Percentiles rank a stretch among this genome's conserved stretches.
Conservation (phyloP, 164 flowering plant genomes). For the Aristolochia fimbriata region DNA sequence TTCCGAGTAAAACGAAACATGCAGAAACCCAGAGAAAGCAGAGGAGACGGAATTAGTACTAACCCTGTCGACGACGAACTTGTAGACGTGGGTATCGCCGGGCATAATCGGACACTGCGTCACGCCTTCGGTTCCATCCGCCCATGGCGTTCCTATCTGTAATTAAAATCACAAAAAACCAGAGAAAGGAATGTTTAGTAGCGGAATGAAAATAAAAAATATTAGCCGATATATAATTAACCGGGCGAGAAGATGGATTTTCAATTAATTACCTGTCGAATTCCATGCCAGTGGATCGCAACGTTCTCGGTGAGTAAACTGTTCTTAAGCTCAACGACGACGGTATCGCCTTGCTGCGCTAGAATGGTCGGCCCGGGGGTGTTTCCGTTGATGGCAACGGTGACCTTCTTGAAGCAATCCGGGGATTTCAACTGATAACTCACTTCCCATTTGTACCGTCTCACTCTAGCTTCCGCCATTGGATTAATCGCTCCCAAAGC, state of each 20-base stretch:
- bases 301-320: constrained; percentile 57
- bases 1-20: too few species aligned
- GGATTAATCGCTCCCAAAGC: neutral
- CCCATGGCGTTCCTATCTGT: constrained; percentile 84
- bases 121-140: constrained; percentile 87
- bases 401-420: constrained; percentile 63
- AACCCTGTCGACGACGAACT: constrained; percentile 81
- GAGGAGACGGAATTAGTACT: constrained; percentile 6
- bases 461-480: constrained; percentile 36
- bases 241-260: too few species aligned
- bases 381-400: constrained; percentile 55
- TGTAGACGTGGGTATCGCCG: constrained; percentile 59
- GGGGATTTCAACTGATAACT: constrained; percentile 67
- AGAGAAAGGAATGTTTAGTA: neutral
- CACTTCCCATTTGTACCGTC: constrained; percentile 65
- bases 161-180: neutral
- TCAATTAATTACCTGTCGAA: constrained; percentile 63
- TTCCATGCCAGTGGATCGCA: constrained; percentile 98
- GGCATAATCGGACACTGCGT: constrained; percentile 80
- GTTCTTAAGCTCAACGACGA: constrained; percentile 71
- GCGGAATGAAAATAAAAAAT: too few species aligned
- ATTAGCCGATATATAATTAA: too few species aligned
- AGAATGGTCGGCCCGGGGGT: constrained; percentile 71
- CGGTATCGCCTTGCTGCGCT: constrained; percentile 67
- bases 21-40: neutral